Base-by-base conservation (phyloP, 768 basidiomycete species). In the Neoboletus magnificus region DNA sequence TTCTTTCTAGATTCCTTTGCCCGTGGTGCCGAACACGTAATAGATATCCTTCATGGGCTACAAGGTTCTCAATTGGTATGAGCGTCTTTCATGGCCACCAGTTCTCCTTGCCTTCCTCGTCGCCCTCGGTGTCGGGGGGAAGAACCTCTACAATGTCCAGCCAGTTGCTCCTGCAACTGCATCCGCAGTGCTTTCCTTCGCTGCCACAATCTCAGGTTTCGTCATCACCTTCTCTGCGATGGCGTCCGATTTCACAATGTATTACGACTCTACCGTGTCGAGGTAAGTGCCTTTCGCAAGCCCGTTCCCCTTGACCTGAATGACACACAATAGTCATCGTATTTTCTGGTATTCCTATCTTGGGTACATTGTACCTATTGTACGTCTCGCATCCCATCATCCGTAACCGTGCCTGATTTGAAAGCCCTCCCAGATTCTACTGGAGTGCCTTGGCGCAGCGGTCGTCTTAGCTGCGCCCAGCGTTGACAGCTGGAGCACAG, bases 41-140 rank as follows among this genome's bases (percentile, higher is more conserved):
- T 25, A 82, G 81, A 78, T 86, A 46, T 78, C 86, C 4, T 87
- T 89, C 66, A 87, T 82, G 65, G 87, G 86, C 2, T 80, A 82
- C 67, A 77, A 72, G 77, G 66, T 89, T 72, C 57, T 92, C 76
- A 74, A 79, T 46, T 77, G 81, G 84, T 93, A 89, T 62, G 91
- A 91, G 62, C 79, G 83, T 11, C 56, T 87, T 3, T 76, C 86
- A 2, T 92, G 91, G 90, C 77, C 92, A 18, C 91, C 92, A 0
- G 80, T 90, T 18, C 64, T 90, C n/a, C 72, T 93, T 50, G 80
- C 84, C 10, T 91, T 86, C 66, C 60, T 91, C 32, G 79, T 93
- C 50, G 83, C 82, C 10, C 71, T 88, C 13, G 90, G 87, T 4
- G 75, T 89, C n/a, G 83, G 89, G 0, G 90, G 85, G 0, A 86